Percentiles rank a stretch among this genome's conserved stretches.
phyloP scores from a whole-genome alignment of 345 rosid species.

The Euphorbia lathyris region DNA sequence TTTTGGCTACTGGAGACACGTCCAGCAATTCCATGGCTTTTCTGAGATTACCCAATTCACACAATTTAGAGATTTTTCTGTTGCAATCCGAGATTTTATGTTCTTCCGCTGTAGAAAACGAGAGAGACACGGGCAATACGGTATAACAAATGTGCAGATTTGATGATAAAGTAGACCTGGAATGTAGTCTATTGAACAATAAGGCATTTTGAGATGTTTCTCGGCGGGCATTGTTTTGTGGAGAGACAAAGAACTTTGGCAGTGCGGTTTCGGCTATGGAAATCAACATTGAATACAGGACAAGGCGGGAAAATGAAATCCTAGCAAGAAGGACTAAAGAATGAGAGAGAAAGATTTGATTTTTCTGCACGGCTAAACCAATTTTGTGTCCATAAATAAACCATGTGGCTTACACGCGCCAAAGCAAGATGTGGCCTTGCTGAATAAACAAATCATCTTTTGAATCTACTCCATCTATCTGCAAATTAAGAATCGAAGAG shows the following conservation, averaged over 20 bases:
- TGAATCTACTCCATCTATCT: too few relatives aligned
- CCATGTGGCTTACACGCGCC: constrained; percentile 25
- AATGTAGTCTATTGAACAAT: constrained; percentile 22
- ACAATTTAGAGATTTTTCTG: constrained; percentile 31
- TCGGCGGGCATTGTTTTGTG: constrained; percentile 17
- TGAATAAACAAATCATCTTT: background rate
- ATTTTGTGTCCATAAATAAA: background rate
- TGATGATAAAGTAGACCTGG: constrained; percentile 23
- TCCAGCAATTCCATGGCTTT: constrained; percentile 44
- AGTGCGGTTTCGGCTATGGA: constrained; percentile 32
- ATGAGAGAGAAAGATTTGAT: background rate
- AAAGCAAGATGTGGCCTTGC: constrained; percentile 16
- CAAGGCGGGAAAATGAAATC: constrained; percentile 22
- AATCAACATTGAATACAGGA: constrained; percentile 19
- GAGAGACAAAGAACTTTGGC: constrained; percentile 20
- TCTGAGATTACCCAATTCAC: constrained; percentile 41
- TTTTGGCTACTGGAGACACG: constrained; percentile 27
- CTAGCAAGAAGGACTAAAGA: background rate
- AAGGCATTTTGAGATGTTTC: constrained; percentile 19
- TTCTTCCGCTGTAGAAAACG: constrained; percentile 18
- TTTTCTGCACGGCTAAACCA: background rate
- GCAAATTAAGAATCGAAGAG: constrained; percentile 19
- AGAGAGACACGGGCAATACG: constrained; percentile 18
- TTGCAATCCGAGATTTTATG: constrained; percentile 25
- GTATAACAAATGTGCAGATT: constrained; percentile 19